These are phyloP conservation scores for Aquilaria sinensis DNA, from an alignment of 345 rosid genomes.

Conservation along the genomic window DNA sequence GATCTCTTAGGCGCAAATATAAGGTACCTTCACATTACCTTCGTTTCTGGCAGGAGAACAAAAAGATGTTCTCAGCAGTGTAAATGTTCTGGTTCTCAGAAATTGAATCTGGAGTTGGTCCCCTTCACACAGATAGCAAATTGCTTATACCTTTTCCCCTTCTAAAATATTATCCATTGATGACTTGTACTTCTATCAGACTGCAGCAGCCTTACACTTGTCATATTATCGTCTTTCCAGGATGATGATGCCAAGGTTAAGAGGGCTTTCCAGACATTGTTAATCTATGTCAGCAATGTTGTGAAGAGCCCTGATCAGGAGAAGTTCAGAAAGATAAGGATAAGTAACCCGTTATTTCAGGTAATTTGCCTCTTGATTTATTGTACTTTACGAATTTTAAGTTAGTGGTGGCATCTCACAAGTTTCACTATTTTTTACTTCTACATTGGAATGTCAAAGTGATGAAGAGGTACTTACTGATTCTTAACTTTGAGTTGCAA, in stretches of 20 bases:
- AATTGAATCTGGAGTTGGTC: no score
- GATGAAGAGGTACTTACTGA: no score
- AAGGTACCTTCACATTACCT: slow-evolving; percentile 27
- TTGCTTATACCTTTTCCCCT: neutral
- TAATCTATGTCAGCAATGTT: slow-evolving; percentile 54
- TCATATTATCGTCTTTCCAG: slow-evolving; percentile 22
- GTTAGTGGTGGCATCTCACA: neutral
- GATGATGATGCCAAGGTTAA: slow-evolving; percentile 45
- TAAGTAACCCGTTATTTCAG: slow-evolving; percentile 55
- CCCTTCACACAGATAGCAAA: no score
- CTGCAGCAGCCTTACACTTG: slow-evolving; percentile 3
- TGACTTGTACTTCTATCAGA: no score
- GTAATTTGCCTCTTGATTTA: slow-evolving; percentile 18
- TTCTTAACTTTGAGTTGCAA: neutral
- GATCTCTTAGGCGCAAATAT: slow-evolving; percentile 55
- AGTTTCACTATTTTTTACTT: neutral
- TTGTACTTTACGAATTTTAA: neutral
- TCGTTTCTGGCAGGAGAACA: neutral
- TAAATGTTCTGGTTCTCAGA: no score
- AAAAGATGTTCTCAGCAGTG: neutral
- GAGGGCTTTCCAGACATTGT: slow-evolving; percentile 64
- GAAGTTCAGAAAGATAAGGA: slow-evolving; percentile 65
- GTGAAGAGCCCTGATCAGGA: slow-evolving; percentile 50
- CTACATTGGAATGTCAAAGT: no score
- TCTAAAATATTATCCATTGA: no score